Evolutionary conservation across 495 filamentous ascomycete species (phyloP).

Genomic region (Penicillium bovifimosum): DNA sequence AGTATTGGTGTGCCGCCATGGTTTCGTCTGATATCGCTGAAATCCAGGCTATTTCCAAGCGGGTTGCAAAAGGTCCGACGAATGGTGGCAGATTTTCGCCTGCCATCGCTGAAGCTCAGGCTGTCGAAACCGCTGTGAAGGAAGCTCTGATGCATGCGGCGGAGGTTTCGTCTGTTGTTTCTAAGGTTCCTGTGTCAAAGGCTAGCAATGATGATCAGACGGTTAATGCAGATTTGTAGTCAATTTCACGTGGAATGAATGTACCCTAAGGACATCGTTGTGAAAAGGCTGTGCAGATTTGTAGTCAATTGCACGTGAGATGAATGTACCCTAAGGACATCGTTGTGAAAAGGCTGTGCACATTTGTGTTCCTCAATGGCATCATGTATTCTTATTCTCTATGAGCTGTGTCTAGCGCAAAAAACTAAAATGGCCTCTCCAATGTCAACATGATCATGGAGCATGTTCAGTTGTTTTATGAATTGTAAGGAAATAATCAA

Average conservation of each 20-base stretch:
- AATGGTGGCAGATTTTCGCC: no score
- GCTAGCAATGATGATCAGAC: neutral
- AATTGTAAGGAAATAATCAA: neutral
- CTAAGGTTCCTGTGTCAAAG: neutral
- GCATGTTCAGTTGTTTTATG: neutral
- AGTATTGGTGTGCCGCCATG: slow-evolving; percentile 2
- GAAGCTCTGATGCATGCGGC: no score
- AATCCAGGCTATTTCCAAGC: neutral
- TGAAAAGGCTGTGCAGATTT: no score
- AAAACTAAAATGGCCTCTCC: neutral
- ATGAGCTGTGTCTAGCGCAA: neutral
- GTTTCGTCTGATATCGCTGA: slow-evolving; percentile 1
- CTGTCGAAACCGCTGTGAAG: no score
- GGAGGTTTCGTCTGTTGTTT: neutral
- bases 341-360: neutral
- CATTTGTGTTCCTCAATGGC: neutral
- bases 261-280: neutral
- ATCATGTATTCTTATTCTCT: slow-evolving; percentile 6
- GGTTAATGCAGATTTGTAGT: neutral
- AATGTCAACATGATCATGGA: neutral
- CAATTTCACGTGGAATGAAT: neutral
- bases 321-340: neutral
- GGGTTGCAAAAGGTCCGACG: neutral
- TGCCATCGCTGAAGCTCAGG: no score
- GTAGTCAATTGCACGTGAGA: neutral